A percentile compares a stretch with the other conserved stretches of the same genome.
These are phyloP conservation scores for Pseudogymnoascus sp. DNA, from an alignment of 2,329 filamentous ascomycete genomes.

Conservation along the genomic window DNA sequence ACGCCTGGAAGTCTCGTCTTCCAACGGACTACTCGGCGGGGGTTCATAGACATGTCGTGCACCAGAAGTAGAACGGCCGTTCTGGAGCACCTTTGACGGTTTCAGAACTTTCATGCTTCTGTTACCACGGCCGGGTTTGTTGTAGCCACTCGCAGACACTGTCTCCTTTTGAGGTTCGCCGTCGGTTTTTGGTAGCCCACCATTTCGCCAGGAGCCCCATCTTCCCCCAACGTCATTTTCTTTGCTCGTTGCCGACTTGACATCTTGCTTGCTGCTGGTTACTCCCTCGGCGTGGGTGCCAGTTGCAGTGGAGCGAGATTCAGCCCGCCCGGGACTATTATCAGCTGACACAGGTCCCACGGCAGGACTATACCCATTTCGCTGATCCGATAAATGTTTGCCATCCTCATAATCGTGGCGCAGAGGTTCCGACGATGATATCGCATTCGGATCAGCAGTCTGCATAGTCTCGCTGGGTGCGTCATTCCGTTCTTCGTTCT, in stretches of 20 bases:
- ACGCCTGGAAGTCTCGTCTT: slow-evolving; percentile 40
- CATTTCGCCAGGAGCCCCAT: slow-evolving; percentile 66
- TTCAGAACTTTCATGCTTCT: slow-evolving; percentile 88
- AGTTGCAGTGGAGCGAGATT: neutral
- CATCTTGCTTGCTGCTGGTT: slow-evolving; percentile 12
- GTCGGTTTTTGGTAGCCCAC: slow-evolving; percentile 24
- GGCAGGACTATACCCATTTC: neutral
- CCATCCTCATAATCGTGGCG: neutral
- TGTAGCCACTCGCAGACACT: slow-evolving; percentile 46
- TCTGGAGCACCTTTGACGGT: slow-evolving; percentile 44
- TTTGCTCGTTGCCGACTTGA: neutral
- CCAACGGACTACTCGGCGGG: slow-evolving; percentile 35
- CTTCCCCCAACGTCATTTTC: slow-evolving; percentile 42
- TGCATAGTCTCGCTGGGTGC: neutral
- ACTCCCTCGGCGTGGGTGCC: slow-evolving; percentile 8
- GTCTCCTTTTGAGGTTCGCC: slow-evolving; percentile 17
- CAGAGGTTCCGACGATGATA: neutral
- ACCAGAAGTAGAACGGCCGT: slow-evolving; percentile 29
- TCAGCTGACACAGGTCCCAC: neutral
- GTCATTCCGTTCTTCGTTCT: neutral
- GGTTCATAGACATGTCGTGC: slow-evolving; percentile 47
- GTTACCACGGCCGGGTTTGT: slow-evolving; percentile 58
- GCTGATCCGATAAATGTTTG: neutral
- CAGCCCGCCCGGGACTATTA: neutral
- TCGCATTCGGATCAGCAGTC: neutral